A percentile compares a stretch with the other conserved stretches of the same genome.
Evolutionary conservation across 2,329 filamentous ascomycete species (phyloP).

Genomic region (Fusarium pseudoanthophilum): DNA sequence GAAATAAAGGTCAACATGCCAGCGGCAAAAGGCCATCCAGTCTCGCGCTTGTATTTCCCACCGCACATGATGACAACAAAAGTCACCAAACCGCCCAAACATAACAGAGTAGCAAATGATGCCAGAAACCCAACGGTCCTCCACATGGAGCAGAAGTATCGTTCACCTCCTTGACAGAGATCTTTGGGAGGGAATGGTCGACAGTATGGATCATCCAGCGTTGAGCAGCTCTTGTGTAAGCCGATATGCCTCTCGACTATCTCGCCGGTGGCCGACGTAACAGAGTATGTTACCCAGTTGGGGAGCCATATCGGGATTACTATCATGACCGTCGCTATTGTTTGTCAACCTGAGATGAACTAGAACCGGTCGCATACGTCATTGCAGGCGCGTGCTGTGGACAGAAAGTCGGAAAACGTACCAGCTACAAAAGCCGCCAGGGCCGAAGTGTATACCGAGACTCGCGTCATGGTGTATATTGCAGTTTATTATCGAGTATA

Average conservation of each 20-base stretch:
- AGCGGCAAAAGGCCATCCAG: conserved; percentile 82
- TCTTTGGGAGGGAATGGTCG: conserved; percentile 51
- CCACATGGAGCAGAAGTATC: conserved; percentile 93
- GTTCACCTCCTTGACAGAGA: conserved; percentile 58
- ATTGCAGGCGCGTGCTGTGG: conserved; percentile 32
- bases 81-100: conserved; percentile 82
- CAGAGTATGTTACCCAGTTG: conserved; percentile 75
- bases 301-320: conserved; percentile 75
- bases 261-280: conserved; percentile 59
- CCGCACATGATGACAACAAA: conserved; percentile 82
- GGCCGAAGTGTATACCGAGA: conserved; percentile 55
- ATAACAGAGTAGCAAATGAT: conserved; percentile 82
- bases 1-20: conserved; percentile 73
- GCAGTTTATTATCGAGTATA: background rate
- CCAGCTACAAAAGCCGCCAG: conserved; percentile 57
- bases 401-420: conserved; percentile 46
- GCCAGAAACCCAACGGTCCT: conserved; percentile 87
- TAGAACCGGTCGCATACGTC: conserved; percentile 33
- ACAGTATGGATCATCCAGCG: conserved; percentile 70
- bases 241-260: conserved; percentile 73
- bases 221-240: conserved; percentile 83
- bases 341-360: conserved; percentile 46
- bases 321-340: conserved; percentile 75
- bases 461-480: conserved; percentile 54
- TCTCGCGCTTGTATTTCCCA: conserved; percentile 81